Conservation (phyloP, 2,329 filamentous ascomycete genomes). For the Hysterium pulicare region DNA sequence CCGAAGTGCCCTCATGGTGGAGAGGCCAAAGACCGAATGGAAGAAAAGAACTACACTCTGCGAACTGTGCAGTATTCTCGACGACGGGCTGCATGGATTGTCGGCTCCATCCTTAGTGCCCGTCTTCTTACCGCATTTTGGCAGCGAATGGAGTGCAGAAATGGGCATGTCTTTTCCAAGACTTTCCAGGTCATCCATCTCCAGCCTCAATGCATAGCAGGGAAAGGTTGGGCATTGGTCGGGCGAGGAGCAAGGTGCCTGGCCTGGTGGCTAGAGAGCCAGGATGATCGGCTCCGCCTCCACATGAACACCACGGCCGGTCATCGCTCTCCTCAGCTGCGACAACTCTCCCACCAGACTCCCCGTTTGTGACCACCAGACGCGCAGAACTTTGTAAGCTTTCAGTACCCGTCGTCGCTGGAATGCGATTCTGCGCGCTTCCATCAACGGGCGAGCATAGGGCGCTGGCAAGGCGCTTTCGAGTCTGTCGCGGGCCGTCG, state of each 20-base stretch:
- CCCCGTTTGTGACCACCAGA: background rate
- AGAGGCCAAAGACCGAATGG: background rate
- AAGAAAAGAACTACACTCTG: background rate
- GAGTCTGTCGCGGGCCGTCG: too few species aligned
- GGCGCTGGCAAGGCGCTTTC: too few species aligned
- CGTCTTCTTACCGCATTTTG: background rate
- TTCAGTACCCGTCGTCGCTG: background rate
- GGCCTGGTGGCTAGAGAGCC: background rate
- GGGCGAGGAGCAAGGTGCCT: background rate
- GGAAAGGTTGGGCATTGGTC: background rate
- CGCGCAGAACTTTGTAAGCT: background rate
- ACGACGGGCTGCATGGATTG: background rate
- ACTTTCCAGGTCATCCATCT: background rate
- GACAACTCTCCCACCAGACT: background rate
- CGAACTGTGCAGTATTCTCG: background rate
- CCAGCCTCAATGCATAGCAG: constrained; percentile 1
- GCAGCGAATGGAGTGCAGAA: background rate
- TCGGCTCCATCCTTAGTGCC: constrained; percentile 1
- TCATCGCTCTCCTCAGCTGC: background rate
- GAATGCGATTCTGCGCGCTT: too few species aligned
- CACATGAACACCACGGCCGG: background rate
- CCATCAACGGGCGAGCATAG: too few species aligned
- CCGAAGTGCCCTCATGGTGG: background rate
- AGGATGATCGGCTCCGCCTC: background rate
- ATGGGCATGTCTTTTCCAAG: background rate